Conservation (phyloP, 2,329 filamentous ascomycete genomes). For the Grosmannia huntii region DNA sequence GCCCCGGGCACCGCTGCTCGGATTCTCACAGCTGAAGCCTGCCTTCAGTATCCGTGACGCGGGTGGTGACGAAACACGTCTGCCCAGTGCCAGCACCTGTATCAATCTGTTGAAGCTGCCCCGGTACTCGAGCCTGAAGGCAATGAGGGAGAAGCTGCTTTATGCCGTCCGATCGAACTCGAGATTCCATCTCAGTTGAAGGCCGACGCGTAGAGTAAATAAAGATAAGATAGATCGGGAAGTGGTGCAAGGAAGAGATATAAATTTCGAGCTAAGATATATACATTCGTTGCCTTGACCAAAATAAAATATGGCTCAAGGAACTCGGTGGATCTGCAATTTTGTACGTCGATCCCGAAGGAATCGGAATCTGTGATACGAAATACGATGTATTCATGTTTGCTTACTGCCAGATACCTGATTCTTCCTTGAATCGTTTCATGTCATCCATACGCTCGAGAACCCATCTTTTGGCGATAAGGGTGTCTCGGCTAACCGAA, state of each 20-base stretch:
- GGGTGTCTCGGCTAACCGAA: no score
- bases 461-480: no score
- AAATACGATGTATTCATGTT: no score
- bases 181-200: constrained; percentile 73
- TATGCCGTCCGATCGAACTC: constrained; percentile 85
- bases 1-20: constrained; percentile 75
- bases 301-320: no score
- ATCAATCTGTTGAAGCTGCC: constrained; percentile 91
- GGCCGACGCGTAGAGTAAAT: neutral
- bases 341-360: no score
- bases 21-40: constrained; percentile 76
- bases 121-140: constrained; percentile 54
- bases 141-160: constrained; percentile 66
- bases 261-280: no score
- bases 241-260: neutral
- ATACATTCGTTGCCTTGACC: no score
- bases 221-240: neutral
- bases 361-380: no score
- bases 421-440: no score
- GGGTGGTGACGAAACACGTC: constrained; percentile 58
- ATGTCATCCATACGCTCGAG: no score
- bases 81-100: constrained; percentile 92
- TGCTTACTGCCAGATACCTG: no score
- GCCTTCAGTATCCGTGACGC: constrained; percentile 82
- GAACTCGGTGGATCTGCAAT: no score